Conservation (phyloP, 257 asterid genomes). For the Solanum pennellii region DNA sequence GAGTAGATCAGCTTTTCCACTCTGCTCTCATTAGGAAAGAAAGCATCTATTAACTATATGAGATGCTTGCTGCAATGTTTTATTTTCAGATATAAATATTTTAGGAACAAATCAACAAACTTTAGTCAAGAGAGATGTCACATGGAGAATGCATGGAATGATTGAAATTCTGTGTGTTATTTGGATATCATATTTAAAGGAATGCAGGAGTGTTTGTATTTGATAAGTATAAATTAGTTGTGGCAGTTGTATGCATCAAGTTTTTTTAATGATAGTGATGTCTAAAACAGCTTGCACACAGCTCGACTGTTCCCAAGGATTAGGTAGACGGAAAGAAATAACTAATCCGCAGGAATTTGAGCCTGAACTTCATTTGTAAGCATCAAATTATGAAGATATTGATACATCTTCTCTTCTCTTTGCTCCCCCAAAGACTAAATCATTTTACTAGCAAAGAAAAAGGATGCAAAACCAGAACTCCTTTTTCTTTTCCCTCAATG, state of each 20-base stretch:
- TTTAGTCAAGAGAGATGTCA: background rate
- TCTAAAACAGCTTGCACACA: background rate
- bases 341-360: background rate
- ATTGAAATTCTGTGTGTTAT: background rate
- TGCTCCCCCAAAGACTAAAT: background rate
- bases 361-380: background rate
- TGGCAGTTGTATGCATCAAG: background rate
- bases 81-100: background rate
- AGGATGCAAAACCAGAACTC: background rate
- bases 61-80: background rate
- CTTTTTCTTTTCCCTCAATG: background rate
- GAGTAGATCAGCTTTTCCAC: background rate
- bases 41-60: background rate
- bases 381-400: background rate
- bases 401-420: background rate
- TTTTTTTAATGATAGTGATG: background rate
- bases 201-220: background rate
- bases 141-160: background rate
- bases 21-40: background rate
- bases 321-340: background rate
- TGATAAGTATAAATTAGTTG: background rate
- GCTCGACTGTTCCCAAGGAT: background rate
- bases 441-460: background rate
- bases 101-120: background rate
- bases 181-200: background rate